These are phyloP conservation scores for Rhodotorula graminis DNA, from an alignment of 768 basidiomycete species.

Conservation along the genomic window DNA sequence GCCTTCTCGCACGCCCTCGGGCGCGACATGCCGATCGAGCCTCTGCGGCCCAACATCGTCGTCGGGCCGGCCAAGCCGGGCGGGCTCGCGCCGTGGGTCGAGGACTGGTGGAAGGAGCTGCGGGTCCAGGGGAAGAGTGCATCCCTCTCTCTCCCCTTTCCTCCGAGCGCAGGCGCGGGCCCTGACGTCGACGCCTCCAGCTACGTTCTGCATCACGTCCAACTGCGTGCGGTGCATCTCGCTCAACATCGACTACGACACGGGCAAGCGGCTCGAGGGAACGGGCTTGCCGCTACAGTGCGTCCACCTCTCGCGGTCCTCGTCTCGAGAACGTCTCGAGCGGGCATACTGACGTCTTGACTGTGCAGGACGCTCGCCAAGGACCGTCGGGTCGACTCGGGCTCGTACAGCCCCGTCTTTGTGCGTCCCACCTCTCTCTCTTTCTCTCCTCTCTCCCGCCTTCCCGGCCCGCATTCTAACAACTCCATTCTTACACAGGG, in stretches of 20 bases:
- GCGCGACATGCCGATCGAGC: constrained; percentile 8
- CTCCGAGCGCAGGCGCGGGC: no score
- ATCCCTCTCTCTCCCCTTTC: no score
- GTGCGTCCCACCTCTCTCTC: not conserved
- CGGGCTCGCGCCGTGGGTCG: constrained; percentile 7
- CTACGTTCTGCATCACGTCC: not conserved
- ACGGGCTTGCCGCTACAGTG: constrained; percentile 2
- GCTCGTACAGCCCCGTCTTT: constrained; percentile 6
- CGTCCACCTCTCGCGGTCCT: not conserved
- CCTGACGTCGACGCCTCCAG: not conserved
- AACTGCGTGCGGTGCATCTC: constrained; percentile 18
- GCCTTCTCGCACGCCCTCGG: not conserved
- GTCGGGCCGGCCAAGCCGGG: not conserved
- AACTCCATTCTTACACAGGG: no score
- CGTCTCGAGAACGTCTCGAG: no score
- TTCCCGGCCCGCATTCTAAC: not conserved
- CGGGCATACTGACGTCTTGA: no score
- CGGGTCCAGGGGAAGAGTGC: not conserved
- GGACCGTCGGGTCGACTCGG: constrained; percentile 7
- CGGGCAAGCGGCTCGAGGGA: constrained; percentile 4
- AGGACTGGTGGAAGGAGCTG: constrained; percentile 13
- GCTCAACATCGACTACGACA: constrained; percentile 19
- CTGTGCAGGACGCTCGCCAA: not conserved
- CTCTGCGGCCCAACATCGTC: constrained; percentile 11
- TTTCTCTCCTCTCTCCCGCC: no score